Base-by-base conservation (phyloP, 306 rosid genomes). In the Cicer pinnatifidum region DNA sequence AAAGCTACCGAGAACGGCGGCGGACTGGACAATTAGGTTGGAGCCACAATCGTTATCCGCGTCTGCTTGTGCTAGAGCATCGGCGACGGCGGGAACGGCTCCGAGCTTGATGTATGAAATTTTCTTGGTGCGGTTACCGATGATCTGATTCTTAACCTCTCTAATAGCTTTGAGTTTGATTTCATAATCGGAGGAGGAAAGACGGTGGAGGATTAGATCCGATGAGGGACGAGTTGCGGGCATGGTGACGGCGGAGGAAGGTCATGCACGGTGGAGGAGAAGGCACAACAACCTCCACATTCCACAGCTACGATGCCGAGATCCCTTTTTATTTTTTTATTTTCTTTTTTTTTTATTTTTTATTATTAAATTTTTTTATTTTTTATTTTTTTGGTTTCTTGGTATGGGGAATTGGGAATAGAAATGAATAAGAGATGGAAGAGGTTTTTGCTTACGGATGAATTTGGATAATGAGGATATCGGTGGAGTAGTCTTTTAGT, bases 71-170 rank as follows among this genome's bases (percentile, higher is more conserved):
- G 76, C 56, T 13, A 91, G 87, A 64, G 92, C 76, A 6, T 83
- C 75, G 23, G 97, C 88, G 44, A 88, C 89, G 19, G 87, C 75
- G 3, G 97, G 95, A 40, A 91, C 97, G 7, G 84, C 81, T 11
- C 95, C 99, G 41, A 91, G 92, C 85, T 91, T 88, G 86, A 94
- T 75, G 86, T 84, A 94, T 50, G 85, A 86, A 44, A 91, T 88
- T 85, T 91, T 94, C 86, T 88, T 91, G 13, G 99, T 94, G n/a
- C 95, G 97, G 82, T 94, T 94, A 1, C 96, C 97, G 80, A 94
- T 94, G 82, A 94, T 91, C 84, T 82, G 91, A 67, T 94, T 94
- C 83, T 94, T 94, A 51, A 94, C 86, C 77, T 94, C 96, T 45
- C 97, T 69, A 77, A 91, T 89, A 17, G 98, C 92, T 80, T 87